A percentile compares a stretch with the other conserved stretches of the same genome.
phyloP scores from a whole-genome alignment of 306 rosid genomes.

The Cicer bijugum region DNA sequence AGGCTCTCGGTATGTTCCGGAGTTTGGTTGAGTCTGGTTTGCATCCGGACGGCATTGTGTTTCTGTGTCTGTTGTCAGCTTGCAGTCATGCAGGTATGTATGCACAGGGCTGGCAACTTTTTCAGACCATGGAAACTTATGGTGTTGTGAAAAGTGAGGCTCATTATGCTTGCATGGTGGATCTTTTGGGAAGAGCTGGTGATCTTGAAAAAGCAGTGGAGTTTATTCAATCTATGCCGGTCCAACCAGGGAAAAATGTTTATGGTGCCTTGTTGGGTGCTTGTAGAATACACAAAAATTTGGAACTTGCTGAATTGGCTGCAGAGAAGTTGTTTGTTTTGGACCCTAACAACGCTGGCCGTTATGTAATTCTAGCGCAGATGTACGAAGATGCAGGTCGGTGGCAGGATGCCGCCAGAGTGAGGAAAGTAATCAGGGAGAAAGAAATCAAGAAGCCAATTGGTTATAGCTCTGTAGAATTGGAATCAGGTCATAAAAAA shows the following conservation, averaged over 20 bases:
- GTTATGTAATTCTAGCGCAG: slow-evolving; percentile 68
- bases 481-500: slow-evolving; percentile 55
- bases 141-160: slow-evolving; percentile 61
- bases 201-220: slow-evolving; percentile 61
- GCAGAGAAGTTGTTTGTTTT: slow-evolving; percentile 68
- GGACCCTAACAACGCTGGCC: slow-evolving; percentile 67
- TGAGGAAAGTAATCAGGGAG: slow-evolving; percentile 67
- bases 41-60: slow-evolving; percentile 57
- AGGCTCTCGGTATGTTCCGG: slow-evolving; percentile 64
- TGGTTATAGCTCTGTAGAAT: slow-evolving; percentile 75
- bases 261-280: slow-evolving; percentile 86
- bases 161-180: slow-evolving; percentile 85
- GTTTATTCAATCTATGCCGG: slow-evolving; percentile 66
- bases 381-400: slow-evolving; percentile 75
- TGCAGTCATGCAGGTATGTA: slow-evolving; percentile 82
- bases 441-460: slow-evolving; percentile 70
- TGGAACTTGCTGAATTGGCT: slow-evolving; percentile 67
- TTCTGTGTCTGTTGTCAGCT: slow-evolving; percentile 65
- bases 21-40: slow-evolving; percentile 54
- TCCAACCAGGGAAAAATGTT: slow-evolving; percentile 69
- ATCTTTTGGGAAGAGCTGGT: slow-evolving; percentile 83
- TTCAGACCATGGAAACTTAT: slow-evolving; percentile 60
- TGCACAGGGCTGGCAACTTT: slow-evolving; percentile 61
- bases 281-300: slow-evolving; percentile 68
- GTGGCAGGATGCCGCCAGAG: slow-evolving; percentile 76